These are phyloP conservation scores for Hamigera avellanea DNA, from an alignment of 495 filamentous ascomycete genomes.

Conservation along the genomic window DNA sequence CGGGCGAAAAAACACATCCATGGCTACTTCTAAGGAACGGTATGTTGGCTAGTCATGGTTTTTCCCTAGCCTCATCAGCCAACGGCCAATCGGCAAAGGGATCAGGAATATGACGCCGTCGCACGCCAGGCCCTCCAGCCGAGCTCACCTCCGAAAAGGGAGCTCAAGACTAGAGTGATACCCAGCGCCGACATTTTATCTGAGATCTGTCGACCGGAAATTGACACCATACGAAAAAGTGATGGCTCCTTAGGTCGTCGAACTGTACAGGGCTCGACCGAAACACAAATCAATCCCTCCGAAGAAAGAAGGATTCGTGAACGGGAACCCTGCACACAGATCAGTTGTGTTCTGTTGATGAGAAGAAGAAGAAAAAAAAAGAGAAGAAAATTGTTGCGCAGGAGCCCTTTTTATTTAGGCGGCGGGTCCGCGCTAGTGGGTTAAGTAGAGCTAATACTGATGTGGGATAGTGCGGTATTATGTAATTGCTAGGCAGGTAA, in stretches of 20 bases:
- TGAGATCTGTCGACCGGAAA: constrained; percentile 92
- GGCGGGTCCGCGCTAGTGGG: constrained; percentile 11
- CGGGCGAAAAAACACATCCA: not conserved
- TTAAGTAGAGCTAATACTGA: not conserved
- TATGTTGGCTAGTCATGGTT: constrained; percentile 77
- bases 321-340: constrained; percentile 76
- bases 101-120: constrained; percentile 79
- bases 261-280: constrained; percentile 76
- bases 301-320: constrained; percentile 28
- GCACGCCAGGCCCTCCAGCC: constrained; percentile 43
- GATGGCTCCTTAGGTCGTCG: constrained; percentile 77
- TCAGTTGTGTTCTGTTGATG: constrained; percentile 44
- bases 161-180: constrained; percentile 50
- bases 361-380: constrained; percentile 24
- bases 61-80: constrained; percentile 70
- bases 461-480: not conserved
- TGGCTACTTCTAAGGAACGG: constrained; percentile 4
- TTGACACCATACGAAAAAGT: constrained; percentile 57
- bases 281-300: constrained; percentile 32
- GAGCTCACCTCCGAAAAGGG: constrained; percentile 53
- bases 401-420: constrained; percentile 16
- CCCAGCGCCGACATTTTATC: constrained; percentile 46
- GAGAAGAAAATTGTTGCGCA: constrained; percentile 13
- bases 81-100: constrained; percentile 70
- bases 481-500: no score